Evolutionary conservation across 176 grass and related monocot genomes (phyloP), one percentile per base, ranked within the genome.

Genomic region (Oropetium thomaeum): DNA sequence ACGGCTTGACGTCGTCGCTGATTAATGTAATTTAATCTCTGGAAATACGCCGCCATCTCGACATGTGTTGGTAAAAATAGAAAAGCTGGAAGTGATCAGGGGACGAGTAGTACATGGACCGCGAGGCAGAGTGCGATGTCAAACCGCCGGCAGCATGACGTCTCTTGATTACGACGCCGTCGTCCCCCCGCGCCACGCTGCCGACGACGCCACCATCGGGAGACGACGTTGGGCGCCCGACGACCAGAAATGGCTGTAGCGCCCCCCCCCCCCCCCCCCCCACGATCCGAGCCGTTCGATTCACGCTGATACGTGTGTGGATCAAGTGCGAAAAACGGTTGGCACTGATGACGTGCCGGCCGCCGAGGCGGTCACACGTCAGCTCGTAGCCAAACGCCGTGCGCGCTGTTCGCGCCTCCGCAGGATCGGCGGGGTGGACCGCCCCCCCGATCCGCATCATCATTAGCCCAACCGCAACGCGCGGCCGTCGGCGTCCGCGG

Each of bases 141-240:
- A 70, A 77, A 25, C 67, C 4, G 9, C 67, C 4, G 9, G 19
- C 12, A 25, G 25, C 11, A 40, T 65, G 79, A 87, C 71, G 79
- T 82, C 22, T 47, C 19, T 40, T 40, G 73, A 77, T 77, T 72
- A 82, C 73, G 79, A 40, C 43, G 73, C n/a, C 25, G 70, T n/a
- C n/a, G n/a, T n/a, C n/a, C 13, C 19, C 38, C 48, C 7, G 8
- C 38, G 19, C n/a, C n/a, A n/a, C 51, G 45, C 66, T 58, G 82
- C 49, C 48, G 78, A 70, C 48, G 78, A 70, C 84, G 65, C 71
- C 65, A 47, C 26, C 58, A 49, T 42, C 37, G 22, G 64, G 12
- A 55, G 47, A 45, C 12, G 45, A 38, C 35, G 35, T 38, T 38
- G 35, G 35, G 35, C 35, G 35, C 3, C 35, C 35, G 40, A 43